Conservation (phyloP, 306 rosid genomes). For the Prunus mume region DNA sequence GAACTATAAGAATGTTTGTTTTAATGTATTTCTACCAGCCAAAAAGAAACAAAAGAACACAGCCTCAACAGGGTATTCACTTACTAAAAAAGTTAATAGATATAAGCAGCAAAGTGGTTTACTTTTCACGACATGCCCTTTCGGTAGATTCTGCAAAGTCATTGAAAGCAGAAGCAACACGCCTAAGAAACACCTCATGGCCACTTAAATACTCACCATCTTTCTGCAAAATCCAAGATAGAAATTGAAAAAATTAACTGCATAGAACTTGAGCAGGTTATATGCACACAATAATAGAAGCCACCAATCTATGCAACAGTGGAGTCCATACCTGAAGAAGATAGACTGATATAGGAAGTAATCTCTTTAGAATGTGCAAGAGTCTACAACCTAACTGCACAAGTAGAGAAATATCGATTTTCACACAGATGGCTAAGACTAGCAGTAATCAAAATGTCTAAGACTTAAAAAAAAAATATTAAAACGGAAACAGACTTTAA, state of each 20-base stretch:
- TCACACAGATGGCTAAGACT: background rate
- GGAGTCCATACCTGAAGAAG: constrained; percentile 79
- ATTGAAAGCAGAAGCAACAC: constrained; percentile 89
- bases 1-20: background rate
- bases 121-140: constrained; percentile 92
- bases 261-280: constrained; percentile 7
- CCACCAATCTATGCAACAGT: constrained; percentile 3
- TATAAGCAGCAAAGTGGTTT: constrained; percentile 27
- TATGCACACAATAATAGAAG: constrained; percentile 14
- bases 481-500: background rate
- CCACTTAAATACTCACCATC: constrained; percentile 94
- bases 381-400: constrained; percentile 85
- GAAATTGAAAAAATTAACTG: constrained; percentile 9
- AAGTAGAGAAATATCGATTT: constrained; percentile 32
- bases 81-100: background rate
- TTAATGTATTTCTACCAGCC: background rate
- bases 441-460: too few species aligned
- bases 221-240: constrained; percentile 58
- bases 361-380: constrained; percentile 87
- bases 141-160: constrained; percentile 91
- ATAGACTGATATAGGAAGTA: constrained; percentile 90
- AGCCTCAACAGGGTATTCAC: background rate
- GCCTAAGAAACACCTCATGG: constrained; percentile 87
- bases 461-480: too few species aligned
- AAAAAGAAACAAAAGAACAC: background rate